Evolutionary conservation across 345 rosid genomes (phyloP).

Genomic region (Psidium guajava): DNA sequence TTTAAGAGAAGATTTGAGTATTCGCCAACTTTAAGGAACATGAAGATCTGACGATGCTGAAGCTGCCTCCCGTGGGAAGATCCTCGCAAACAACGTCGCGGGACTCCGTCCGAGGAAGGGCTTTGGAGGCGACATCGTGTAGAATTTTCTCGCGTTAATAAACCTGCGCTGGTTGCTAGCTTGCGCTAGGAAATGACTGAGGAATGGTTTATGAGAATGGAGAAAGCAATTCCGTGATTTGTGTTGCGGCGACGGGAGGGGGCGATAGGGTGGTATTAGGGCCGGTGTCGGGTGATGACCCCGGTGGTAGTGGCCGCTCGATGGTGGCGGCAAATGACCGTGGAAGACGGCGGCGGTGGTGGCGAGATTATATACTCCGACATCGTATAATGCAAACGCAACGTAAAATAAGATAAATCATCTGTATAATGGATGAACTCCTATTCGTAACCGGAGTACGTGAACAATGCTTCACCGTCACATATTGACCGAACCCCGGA

Average conservation of each 20-base stretch:
- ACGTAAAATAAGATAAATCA: too few relatives aligned
- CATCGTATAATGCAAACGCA: too few relatives aligned
- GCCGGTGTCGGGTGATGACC: not conserved
- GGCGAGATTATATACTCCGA: too few relatives aligned
- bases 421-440: not conserved
- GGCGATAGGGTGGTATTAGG: too few relatives aligned
- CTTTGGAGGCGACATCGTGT: not conserved
- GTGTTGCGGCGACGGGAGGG: not conserved
- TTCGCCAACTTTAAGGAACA: not conserved
- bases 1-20: not conserved
- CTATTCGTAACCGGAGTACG: not conserved
- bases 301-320: not conserved
- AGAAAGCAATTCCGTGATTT: not conserved
- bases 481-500: not conserved
- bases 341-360: not conserved
- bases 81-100: not conserved
- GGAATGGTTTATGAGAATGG: not conserved
- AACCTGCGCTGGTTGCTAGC: not conserved
- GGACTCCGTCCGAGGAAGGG: not conserved
- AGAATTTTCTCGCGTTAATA: not conserved
- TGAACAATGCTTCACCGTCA: not conserved
- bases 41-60: not conserved
- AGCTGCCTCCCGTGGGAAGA: not conserved
- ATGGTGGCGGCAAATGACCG: not conserved
- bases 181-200: not conserved